phyloP scores from a whole-genome alignment of 2,329 filamentous ascomycete genomes.

The Cladophialophora chaetospira region DNA sequence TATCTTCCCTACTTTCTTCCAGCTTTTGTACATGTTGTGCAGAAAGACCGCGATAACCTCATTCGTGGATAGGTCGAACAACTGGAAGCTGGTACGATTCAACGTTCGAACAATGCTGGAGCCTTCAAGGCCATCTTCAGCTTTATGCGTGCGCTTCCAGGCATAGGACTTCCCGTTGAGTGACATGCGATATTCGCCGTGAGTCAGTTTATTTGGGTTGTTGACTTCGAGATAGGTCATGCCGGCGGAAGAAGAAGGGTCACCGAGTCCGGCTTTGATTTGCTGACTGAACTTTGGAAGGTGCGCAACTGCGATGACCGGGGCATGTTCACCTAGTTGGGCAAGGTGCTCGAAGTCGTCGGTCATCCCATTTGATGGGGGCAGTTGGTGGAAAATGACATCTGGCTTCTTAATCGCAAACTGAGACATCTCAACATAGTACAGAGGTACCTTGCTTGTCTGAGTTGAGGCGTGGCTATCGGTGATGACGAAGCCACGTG shows the following conservation, averaged over 20 bases:
- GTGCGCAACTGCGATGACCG: conserved; percentile 3
- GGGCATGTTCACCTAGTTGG: not conserved
- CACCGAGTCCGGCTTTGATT: conserved; percentile 7
- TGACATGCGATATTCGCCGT: conserved; percentile 10
- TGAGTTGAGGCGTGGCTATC: not conserved
- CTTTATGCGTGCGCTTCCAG: conserved; percentile 11
- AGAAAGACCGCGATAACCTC: conserved; percentile 39
- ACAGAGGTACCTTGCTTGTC: conserved; percentile 7
- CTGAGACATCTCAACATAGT: conserved; percentile 11
- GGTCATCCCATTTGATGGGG: not conserved
- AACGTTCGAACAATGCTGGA: not conserved
- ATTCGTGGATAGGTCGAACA: conserved; percentile 38
- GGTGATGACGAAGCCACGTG: conserved; percentile 5
- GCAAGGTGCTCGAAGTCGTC: conserved; percentile 9
- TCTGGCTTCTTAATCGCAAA: conserved; percentile 13
- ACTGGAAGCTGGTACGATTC: conserved; percentile 36
- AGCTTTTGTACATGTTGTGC: conserved; percentile 34
- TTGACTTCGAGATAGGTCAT: conserved; percentile 6
- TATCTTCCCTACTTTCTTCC: conserved; percentile 39
- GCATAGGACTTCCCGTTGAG: conserved; percentile 2
- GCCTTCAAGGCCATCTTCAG: conserved; percentile 6
- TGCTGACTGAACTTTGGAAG: conserved; percentile 10
- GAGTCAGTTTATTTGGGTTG: conserved; percentile 5
- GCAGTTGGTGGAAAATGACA: conserved; percentile 3
- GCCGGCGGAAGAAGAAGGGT: not conserved